phyloP scores from a whole-genome alignment of 495 filamentous ascomycete species.

The Hypoxylon fuscum region DNA sequence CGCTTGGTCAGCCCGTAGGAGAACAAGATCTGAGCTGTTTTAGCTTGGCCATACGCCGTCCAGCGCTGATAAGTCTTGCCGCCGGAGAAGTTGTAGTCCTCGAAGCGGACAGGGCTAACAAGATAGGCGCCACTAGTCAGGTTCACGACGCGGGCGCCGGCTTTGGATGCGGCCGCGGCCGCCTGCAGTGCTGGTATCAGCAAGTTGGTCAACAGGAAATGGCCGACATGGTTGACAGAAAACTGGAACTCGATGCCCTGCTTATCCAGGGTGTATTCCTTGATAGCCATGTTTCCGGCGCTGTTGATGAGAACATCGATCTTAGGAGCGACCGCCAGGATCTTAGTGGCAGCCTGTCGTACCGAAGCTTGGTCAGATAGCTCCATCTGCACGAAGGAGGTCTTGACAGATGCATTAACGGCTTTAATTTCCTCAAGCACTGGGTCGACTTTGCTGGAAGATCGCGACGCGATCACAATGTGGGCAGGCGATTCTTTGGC shows the following conservation, averaged over 20 bases:
- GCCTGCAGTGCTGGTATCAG: constrained; percentile 42
- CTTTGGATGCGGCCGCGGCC: constrained; percentile 1
- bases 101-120: constrained; percentile 40
- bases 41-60: constrained; percentile 56
- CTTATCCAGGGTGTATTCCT: constrained; percentile 27
- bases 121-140: constrained; percentile 45
- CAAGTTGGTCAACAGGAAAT: constrained; percentile 51
- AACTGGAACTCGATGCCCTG: constrained; percentile 57
- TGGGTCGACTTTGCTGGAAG: constrained; percentile 54
- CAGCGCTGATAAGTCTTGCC: constrained; percentile 53
- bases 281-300: constrained; percentile 64
- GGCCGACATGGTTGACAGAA: constrained; percentile 28
- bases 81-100: constrained; percentile 46
- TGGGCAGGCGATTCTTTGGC: constrained; percentile 18
- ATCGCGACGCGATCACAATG: constrained; percentile 60
- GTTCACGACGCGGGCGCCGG: constrained; percentile 50
- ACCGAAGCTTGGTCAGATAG: constrained; percentile 52
- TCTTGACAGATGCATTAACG: constrained; percentile 28
- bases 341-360: constrained; percentile 47
- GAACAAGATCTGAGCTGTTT: constrained; percentile 60
- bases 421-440: constrained; percentile 22
- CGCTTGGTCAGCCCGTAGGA: constrained; percentile 48
- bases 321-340: constrained; percentile 49
- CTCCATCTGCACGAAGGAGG: constrained; percentile 46
- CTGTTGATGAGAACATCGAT: constrained; percentile 64